Conservation (phyloP, 2,329 filamentous ascomycete species). For the Anisogramma anomala region DNA sequence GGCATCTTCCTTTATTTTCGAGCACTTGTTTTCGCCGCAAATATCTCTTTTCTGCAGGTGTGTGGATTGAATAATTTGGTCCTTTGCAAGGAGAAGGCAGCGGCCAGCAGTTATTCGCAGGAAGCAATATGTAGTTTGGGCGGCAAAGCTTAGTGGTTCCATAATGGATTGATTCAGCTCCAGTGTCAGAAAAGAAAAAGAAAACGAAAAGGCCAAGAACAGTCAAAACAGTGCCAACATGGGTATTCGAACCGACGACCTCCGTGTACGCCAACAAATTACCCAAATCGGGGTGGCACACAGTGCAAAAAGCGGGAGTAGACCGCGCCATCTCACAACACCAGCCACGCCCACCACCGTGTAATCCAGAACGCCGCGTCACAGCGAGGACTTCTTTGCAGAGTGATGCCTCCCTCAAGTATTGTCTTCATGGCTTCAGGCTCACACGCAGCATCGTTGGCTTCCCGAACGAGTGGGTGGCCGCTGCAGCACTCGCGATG, state of each 20-base stretch:
- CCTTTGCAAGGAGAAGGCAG: neutral
- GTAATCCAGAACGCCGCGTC: conserved; percentile 59
- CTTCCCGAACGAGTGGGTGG: conserved; percentile 54
- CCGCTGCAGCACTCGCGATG: conserved; percentile 59
- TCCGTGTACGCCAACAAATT: neutral
- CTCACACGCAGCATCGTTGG: conserved; percentile 49
- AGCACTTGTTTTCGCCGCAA: neutral
- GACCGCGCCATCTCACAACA: conserved; percentile 43
- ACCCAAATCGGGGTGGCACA: too few relatives aligned
- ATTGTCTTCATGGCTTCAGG: conserved; percentile 59
- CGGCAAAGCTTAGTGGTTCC: conserved; percentile 4
- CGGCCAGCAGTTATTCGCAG: neutral
- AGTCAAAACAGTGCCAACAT: neutral
- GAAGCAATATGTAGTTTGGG: conserved; percentile 2
- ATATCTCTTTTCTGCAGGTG: too few relatives aligned
- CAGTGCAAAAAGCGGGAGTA: conserved; percentile 25
- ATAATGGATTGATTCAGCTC: neutral
- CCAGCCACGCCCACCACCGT: conserved; percentile 47
- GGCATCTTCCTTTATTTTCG: conserved; percentile 25
- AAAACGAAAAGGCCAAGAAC: too few relatives aligned
- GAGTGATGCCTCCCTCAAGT: conserved; percentile 62
- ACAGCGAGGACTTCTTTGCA: conserved; percentile 61
- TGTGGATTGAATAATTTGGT: conserved; percentile 5
- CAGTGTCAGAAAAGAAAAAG: neutral
- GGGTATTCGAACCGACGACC: neutral